phyloP scores from a whole-genome alignment of 371 early-diverging fungal species.

The Basidiobolus meristosporus region DNA sequence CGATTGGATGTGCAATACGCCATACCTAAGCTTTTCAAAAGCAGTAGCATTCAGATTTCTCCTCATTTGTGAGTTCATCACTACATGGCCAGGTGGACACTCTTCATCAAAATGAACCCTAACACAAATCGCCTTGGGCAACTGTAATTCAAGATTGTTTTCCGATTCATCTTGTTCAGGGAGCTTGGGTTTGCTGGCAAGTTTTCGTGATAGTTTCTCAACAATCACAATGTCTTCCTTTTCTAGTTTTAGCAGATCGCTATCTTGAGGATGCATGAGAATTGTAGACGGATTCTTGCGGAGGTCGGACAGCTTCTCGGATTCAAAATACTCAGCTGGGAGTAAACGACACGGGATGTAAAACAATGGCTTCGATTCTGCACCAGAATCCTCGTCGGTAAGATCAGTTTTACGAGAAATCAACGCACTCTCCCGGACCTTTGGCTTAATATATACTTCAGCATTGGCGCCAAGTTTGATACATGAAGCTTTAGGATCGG shows the following conservation, averaged over 20 bases:
- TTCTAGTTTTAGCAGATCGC: background rate
- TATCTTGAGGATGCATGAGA: background rate
- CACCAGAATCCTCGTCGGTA: background rate
- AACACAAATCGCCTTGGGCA: background rate
- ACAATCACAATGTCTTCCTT: background rate
- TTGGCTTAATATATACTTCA: constrained; percentile 70
- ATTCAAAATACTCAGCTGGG: too few species aligned
- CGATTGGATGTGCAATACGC: too few species aligned
- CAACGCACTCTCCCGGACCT: constrained; percentile 13
- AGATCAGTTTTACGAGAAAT: constrained; percentile 1
- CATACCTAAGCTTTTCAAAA: background rate
- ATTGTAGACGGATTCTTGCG: background rate
- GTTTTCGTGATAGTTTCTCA: background rate
- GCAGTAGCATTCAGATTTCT: background rate
- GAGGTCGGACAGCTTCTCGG: background rate
- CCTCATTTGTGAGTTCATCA: background rate
- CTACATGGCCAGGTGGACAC: background rate
- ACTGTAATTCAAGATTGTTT: background rate
- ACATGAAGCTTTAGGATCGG: constrained; percentile 27
- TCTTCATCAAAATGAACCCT: background rate
- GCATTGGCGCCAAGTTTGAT: constrained; percentile 38
- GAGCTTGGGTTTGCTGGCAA: background rate
- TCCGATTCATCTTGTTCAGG: background rate
- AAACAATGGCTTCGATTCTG: background rate
- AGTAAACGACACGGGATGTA: background rate